These are phyloP conservation scores for Gymnopilus dilepis DNA, from an alignment of 768 basidiomycete genomes.

Conservation along the genomic window DNA sequence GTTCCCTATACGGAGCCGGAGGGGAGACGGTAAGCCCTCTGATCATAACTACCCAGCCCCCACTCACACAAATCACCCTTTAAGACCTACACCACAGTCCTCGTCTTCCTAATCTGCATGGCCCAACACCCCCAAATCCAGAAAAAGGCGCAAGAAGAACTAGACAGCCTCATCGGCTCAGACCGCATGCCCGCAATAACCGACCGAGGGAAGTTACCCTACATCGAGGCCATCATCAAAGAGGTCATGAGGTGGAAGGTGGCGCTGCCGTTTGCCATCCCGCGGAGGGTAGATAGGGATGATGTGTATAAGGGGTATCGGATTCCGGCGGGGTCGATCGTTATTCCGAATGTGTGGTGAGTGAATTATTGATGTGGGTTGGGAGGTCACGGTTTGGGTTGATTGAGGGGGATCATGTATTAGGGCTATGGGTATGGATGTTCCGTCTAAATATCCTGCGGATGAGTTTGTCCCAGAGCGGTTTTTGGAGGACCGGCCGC, in stretches of 20 bases:
- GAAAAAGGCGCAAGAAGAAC: background rate
- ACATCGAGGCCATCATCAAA: slow-evolving; percentile 5
- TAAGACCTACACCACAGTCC: slow-evolving; percentile 4
- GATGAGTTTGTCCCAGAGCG: slow-evolving; percentile 6
- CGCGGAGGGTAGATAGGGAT: slow-evolving; percentile 15
- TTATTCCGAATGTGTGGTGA: slow-evolving; percentile 21
- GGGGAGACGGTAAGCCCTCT: background rate
- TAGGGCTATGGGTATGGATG: slow-evolving; percentile 1
- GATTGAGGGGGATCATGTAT: no score
- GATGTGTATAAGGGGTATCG: slow-evolving; percentile 18
- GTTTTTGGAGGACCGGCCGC: background rate
- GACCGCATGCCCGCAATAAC: background rate
- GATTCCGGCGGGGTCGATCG: slow-evolving; percentile 14
- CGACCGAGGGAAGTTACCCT: background rate
- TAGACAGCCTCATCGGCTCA: background rate
- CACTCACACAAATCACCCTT: background rate
- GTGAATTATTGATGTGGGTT: background rate
- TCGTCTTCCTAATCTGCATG: slow-evolving; percentile 3
- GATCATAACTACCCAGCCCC: background rate
- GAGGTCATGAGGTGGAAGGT: slow-evolving; percentile 6
- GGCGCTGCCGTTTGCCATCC: slow-evolving; percentile 19
- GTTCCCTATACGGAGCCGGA: slow-evolving; percentile 14
- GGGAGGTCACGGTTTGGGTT: no score
- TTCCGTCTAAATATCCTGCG: background rate
- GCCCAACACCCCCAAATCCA: background rate